A percentile compares a stretch with the other conserved stretches of the same genome.
Conservation (phyloP, 2,329 filamentous ascomycete species). For the Nemania bipapillata region DNA sequence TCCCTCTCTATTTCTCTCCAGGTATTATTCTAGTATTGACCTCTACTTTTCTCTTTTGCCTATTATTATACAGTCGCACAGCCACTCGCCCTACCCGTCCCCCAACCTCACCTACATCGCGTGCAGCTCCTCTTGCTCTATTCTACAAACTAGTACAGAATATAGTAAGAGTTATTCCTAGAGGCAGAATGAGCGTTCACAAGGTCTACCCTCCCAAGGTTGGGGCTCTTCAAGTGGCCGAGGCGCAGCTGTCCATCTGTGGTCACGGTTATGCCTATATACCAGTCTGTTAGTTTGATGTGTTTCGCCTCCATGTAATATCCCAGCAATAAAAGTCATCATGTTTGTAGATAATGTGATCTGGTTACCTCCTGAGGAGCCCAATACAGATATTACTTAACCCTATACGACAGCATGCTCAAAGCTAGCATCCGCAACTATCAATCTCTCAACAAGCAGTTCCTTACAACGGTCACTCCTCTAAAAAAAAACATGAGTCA, state of each 20-base stretch:
- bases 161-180: conserved; percentile 2
- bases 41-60: background rate
- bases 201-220: background rate
- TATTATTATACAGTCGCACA: conserved; percentile 18
- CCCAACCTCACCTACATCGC: conserved; percentile 9
- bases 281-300: conserved; percentile 3
- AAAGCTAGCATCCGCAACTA: background rate
- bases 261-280: background rate
- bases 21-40: too few relatives aligned
- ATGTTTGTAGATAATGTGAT: conserved; percentile 14
- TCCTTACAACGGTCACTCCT: background rate
- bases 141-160: conserved; percentile 21
- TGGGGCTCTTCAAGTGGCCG: background rate
- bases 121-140: background rate
- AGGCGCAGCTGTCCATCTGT: conserved; percentile 28
- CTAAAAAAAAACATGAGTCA: conserved; percentile 12
- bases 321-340: background rate
- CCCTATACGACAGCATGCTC: conserved; percentile 6
- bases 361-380: conserved; percentile 27
- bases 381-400: conserved; percentile 17
- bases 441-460: background rate
- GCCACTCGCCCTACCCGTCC: conserved; percentile 12
- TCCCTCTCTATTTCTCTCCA: background rate
- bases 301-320: conserved; percentile 23
- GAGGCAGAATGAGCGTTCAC: conserved; percentile 23